Percentiles rank a stretch among this genome's conserved stretches.
These are phyloP conservation scores for Fusarium floridanum DNA, from an alignment of 2,329 filamentous ascomycete species.

Conservation along the genomic window DNA sequence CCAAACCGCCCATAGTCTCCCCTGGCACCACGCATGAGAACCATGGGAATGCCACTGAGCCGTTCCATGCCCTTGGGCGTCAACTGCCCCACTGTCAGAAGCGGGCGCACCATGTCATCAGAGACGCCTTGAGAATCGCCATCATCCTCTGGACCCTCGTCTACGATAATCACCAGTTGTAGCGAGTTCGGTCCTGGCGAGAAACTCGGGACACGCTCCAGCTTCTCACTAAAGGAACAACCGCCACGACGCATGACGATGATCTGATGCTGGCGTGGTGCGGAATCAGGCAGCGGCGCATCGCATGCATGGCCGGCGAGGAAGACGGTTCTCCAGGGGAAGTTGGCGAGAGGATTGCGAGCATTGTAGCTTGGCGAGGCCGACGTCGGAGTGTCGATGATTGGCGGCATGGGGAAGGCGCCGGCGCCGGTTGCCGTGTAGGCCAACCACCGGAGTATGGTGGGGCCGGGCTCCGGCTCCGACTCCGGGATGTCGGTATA, in stretches of 20 bases:
- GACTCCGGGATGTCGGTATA: conserved; percentile 48
- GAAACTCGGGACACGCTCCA: conserved; percentile 86
- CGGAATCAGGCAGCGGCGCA: conserved; percentile 64
- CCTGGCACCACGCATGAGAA: conserved; percentile 83
- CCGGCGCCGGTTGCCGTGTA: conserved; percentile 68
- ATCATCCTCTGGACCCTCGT: conserved; percentile 57
- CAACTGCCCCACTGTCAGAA: conserved; percentile 80
- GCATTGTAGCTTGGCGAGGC: conserved; percentile 58
- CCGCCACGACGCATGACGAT: conserved; percentile 85
- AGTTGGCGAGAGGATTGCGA: conserved; percentile 54
- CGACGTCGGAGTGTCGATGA: conserved; percentile 66
- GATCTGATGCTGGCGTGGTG: conserved; percentile 74
- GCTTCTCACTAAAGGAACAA: conserved; percentile 87
- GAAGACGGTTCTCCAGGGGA: conserved; percentile 79
- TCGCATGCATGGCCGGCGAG: conserved; percentile 78
- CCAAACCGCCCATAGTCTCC: conserved; percentile 71
- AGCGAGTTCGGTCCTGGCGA: conserved; percentile 71
- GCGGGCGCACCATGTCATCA: conserved; percentile 65
- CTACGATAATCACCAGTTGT: conserved; percentile 86
- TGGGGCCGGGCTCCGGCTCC: conserved; percentile 49
- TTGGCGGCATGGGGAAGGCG: conserved; percentile 77
- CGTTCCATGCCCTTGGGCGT: conserved; percentile 78
- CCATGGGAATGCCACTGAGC: conserved; percentile 81
- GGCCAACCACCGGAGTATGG: conserved; percentile 65
- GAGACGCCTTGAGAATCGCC: conserved; percentile 46